phyloP scores from a whole-genome alignment of 257 asterid species.

The Primulina huaijiensis region DNA sequence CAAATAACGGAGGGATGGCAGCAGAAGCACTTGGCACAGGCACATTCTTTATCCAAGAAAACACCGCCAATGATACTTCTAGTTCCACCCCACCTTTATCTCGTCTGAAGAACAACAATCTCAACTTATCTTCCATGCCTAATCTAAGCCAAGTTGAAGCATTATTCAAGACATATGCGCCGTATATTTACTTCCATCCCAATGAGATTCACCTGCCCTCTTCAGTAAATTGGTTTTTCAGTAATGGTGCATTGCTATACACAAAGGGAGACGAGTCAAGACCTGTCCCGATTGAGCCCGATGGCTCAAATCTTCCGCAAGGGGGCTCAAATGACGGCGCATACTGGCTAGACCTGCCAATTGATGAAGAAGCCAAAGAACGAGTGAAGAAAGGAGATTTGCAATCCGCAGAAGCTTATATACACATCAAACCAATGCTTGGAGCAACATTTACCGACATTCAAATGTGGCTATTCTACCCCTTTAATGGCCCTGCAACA shows the following conservation, averaged over 20 bases:
- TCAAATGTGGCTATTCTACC: constrained; percentile 74
- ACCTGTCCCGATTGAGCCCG: constrained; percentile 40
- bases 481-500: constrained; percentile 75
- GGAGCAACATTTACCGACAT: constrained; percentile 79
- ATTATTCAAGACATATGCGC: constrained; percentile 53
- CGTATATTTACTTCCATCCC: constrained; percentile 67
- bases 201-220: constrained; percentile 63
- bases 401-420: constrained; percentile 51
- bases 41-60: constrained; percentile 34
- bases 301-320: constrained; percentile 80
- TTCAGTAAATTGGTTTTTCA: constrained; percentile 78
- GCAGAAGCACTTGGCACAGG: constrained; percentile 52
- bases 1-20: constrained; percentile 46
- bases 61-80: constrained; percentile 6
- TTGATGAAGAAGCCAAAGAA: constrained; percentile 29
- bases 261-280: constrained; percentile 51
- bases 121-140: constrained; percentile 44
- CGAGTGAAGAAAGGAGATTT: constrained; percentile 54
- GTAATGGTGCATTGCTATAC: constrained; percentile 55
- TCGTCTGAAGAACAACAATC: constrained; percentile 59
- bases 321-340: constrained; percentile 67
- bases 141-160: constrained; percentile 46
- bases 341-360: constrained; percentile 79
- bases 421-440: constrained; percentile 62
- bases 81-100: constrained; percentile 32